phyloP scores from a whole-genome alignment of 305 asterid species.

The Rubia tinctorum region DNA sequence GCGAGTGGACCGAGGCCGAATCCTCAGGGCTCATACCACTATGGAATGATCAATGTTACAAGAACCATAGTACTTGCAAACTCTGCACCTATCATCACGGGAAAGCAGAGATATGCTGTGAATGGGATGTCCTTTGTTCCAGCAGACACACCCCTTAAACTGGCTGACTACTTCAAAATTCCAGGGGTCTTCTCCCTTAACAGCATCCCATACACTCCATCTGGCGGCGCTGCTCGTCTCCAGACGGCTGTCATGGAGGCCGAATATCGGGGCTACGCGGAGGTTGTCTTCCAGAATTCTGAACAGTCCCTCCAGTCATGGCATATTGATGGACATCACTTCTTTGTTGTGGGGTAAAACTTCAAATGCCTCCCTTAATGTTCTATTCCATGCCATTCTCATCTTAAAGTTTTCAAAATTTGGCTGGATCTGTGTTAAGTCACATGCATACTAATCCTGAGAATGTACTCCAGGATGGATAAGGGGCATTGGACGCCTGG shows the following conservation, averaged over 20 bases:
- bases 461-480: conserved; percentile 52
- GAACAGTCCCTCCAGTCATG: conserved; percentile 36
- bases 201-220: conserved; percentile 34
- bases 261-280: conserved; percentile 35
- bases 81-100: conserved; percentile 16
- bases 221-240: conserved; percentile 27
- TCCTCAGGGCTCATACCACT: conserved; percentile 26
- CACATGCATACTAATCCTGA: not conserved
- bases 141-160: conserved; percentile 44
- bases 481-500: conserved; percentile 52
- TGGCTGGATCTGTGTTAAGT: not conserved
- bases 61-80: conserved; percentile 12
- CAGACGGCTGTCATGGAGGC: conserved; percentile 45
- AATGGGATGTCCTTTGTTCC: conserved; percentile 37
- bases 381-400: not conserved
- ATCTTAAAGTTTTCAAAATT: not conserved
- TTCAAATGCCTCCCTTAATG: not conserved
- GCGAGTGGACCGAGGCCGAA: conserved; percentile 45
- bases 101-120: conserved; percentile 35
- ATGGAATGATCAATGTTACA: conserved; percentile 18
- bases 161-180: conserved; percentile 42
- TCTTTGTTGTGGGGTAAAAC: conserved; percentile 39
- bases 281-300: conserved; percentile 35
- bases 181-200: conserved; percentile 37
- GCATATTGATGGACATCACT: conserved; percentile 44